Conservation (phyloP, 768 basidiomycete genomes). For the Trametes punicea region DNA sequence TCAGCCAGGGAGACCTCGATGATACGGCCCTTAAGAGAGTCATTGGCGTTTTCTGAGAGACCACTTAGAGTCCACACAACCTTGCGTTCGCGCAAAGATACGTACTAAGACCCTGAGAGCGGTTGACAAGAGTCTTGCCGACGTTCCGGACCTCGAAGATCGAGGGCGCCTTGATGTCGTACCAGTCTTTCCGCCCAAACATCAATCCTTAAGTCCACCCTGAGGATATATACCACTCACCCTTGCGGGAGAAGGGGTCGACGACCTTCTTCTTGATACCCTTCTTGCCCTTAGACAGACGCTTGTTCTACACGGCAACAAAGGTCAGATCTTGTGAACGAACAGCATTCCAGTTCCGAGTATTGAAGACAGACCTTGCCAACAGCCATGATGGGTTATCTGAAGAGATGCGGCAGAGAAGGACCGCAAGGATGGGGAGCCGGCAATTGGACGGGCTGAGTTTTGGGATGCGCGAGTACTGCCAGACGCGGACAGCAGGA, state of each 20-base stretch:
- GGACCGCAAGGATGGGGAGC: constrained; percentile 40
- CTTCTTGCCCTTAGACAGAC: constrained; percentile 97
- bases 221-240: constrained; percentile 40
- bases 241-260: constrained; percentile 99
- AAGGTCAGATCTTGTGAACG: background rate
- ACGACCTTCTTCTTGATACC: constrained; percentile 99
- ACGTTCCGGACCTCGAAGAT: constrained; percentile 96
- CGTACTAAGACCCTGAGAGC: constrained; percentile 96
- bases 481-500: constrained; percentile 14
- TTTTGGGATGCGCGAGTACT: constrained; percentile 35
- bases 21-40: constrained; percentile 96
- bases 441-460: constrained; percentile 49
- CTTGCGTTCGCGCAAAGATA: constrained; percentile 23
- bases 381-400: constrained; percentile 70
- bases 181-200: constrained; percentile 71
- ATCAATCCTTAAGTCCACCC: background rate
- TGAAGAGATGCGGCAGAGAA: constrained; percentile 34
- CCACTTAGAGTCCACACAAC: constrained; percentile 12
- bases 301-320: constrained; percentile 73
- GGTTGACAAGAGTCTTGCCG: constrained; percentile 98
- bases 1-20: constrained; percentile 95
- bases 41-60: constrained; percentile 89
- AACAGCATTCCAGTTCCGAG: background rate
- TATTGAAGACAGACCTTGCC: constrained; percentile 61
- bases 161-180: constrained; percentile 97